Conservation (phyloP, 1,284 basidiomycete genomes). For the Rhodotorula sp. region DNA sequence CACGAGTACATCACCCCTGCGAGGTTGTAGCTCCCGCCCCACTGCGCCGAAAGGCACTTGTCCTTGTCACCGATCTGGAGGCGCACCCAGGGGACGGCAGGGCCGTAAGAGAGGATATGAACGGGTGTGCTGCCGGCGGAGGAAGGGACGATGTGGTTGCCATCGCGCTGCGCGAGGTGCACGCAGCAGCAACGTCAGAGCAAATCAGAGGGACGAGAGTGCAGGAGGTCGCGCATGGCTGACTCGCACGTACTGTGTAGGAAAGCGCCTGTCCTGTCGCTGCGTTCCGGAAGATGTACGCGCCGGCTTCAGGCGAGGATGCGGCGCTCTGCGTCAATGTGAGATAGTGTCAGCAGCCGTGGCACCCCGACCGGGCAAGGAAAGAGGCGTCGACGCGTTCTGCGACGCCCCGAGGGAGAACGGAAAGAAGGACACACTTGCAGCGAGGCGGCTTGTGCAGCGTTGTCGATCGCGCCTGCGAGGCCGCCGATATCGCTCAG, state of each 20-base stretch:
- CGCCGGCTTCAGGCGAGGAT: not conserved
- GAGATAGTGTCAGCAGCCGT: no score
- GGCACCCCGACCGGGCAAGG: no score
- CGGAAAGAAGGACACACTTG: conserved; percentile 1
- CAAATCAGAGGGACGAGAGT: no score
- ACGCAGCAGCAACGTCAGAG: no score
- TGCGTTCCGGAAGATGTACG: conserved; percentile 7
- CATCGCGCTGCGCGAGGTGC: no score
- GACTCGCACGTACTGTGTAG: not conserved
- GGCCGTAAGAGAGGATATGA: conserved; percentile 2
- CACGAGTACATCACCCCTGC: conserved; percentile 19
- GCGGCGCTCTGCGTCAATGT: not conserved
- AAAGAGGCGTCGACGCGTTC: no score
- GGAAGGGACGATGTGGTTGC: no score
- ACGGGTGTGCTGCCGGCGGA: not conserved
- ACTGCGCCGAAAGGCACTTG: conserved; percentile 17
- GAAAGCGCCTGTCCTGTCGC: conserved; percentile 6
- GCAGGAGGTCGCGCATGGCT: no score
- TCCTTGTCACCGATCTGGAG: conserved; percentile 10
- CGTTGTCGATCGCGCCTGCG: conserved; percentile 12
- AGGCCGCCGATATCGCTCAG: not conserved
- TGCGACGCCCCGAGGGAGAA: no score
- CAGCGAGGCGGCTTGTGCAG: not conserved
- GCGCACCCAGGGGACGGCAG: not conserved
- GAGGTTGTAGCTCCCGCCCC: conserved; percentile 10